Evolutionary conservation across 228 moss, liverwort and hornwort species (phyloP), one percentile per base, ranked within the genome.

Genomic region (Sphagnum magellanicum): DNA sequence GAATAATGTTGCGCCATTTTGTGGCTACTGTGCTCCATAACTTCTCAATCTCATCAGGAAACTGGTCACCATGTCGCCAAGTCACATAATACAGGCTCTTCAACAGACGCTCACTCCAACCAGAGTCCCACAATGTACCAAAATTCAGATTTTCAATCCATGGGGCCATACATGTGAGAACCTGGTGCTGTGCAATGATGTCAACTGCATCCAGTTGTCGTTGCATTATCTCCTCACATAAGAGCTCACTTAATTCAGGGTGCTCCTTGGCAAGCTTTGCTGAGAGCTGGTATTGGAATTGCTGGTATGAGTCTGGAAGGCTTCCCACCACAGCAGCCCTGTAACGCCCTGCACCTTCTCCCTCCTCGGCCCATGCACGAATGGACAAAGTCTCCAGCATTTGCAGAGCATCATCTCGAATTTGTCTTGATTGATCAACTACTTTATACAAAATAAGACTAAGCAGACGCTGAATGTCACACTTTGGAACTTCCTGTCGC

Each of bases 131-230:
- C n/a, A 90, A 84, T 51, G 82, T 78, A 70, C 85, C 82, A 60
- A 98, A 98, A 64, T 98, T 92, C 6, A 98, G 90, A 72, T 98
- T 98, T 76, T 98, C 98, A 59, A 98, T 98, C 98, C 98, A 98
- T 52, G 98, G 98, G 50, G 94, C 94, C 98, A 98, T 94, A 74
- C 98, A 98, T 7, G 94, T 98, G 53, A 98, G 82, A 68, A 98
- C 98, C 79, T 98, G 98, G 78, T 98, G 98, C 78, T 98, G 98
- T 49, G 98, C 98, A 71, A 98, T 98, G 11, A 98, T 98, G 62
- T 98, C 98, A 57, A 98, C 98, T 16, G 98, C 93, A 73, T 98
- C 98, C 70, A 98, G 92, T 76, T 98, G 98, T 71, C 98, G 88
- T 81, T 93, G 93, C 98, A 98, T 98, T 49, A 98, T 98, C 70